Percentiles rank a stretch among this genome's conserved stretches.
phyloP scores from a whole-genome alignment of 257 asterid species.

The Leptodermis oblonga region DNA sequence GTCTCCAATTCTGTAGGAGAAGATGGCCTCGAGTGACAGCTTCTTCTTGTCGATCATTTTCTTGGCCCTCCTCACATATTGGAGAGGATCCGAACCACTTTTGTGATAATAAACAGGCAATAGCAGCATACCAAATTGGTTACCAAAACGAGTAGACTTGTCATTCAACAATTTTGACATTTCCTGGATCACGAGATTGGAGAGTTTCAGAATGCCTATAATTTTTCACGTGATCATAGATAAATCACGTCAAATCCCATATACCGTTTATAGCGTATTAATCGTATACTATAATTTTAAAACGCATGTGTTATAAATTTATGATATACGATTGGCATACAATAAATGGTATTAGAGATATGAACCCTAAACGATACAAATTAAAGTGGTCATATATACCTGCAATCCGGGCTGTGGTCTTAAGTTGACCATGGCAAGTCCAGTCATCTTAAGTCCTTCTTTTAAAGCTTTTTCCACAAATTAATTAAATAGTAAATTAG shows the following conservation, averaged over 20 bases:
- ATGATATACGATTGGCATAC: no score
- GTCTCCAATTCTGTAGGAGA: conserved; percentile 51
- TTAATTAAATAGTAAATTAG: neutral
- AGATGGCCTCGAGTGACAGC: conserved; percentile 61
- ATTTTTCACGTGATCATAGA: no score
- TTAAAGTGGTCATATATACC: no score
- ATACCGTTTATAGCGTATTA: no score
- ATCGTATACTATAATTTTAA: no score
- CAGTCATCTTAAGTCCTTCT: conserved; percentile 67
- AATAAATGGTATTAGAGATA: no score
- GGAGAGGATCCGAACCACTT: conserved; percentile 46
- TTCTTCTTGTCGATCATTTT: conserved; percentile 76
- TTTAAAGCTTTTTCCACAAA: conserved; percentile 24
- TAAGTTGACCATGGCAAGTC: conserved; percentile 74
- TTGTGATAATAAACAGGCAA: conserved; percentile 55
- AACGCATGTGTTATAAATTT: no score
- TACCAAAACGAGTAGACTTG: conserved; percentile 43
- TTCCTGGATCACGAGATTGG: no score
- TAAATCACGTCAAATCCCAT: no score
- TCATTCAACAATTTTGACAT: conserved; percentile 37
- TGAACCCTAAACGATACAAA: no score
- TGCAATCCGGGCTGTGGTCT: conserved; percentile 65
- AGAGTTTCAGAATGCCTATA: no score
- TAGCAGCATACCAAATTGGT: conserved; percentile 67
- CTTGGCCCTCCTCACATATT: conserved; percentile 58